A percentile compares a stretch with the other conserved stretches of the same genome.
Evolutionary conservation across 176 grass and related monocot genomes (phyloP).

Genomic region (Secale cereale): DNA sequence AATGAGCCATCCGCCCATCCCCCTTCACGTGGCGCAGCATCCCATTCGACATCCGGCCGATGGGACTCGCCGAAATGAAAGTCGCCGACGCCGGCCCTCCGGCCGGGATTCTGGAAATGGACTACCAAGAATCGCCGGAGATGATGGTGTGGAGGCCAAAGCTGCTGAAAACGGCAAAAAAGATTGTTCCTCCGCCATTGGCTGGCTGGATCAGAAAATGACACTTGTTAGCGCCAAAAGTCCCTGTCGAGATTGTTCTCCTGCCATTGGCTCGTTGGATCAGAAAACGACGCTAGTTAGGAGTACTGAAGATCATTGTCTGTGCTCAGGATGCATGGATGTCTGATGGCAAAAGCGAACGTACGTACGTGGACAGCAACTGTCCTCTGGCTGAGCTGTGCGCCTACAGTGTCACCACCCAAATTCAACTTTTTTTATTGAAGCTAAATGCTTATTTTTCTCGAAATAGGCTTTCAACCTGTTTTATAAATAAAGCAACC

Average conservation of each 20-base stretch:
- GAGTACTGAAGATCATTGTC: constrained; percentile 2
- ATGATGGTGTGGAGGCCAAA: constrained; percentile 1
- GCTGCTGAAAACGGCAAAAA: constrained; percentile 21
- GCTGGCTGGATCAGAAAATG: not conserved
- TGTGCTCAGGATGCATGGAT: not conserved
- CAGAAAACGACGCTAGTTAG: not conserved
- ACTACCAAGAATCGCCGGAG: not conserved
- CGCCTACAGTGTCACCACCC: not conserved
- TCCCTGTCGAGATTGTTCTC: constrained; percentile 14
- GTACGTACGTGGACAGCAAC: constrained; percentile 21
- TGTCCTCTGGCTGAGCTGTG: constrained; percentile 13
- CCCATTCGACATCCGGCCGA: constrained; percentile 34
- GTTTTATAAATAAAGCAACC: no score
- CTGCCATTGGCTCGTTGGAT: not conserved
- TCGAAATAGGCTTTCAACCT: no score
- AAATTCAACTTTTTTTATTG: not conserved
- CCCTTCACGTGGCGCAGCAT: constrained; percentile 43
- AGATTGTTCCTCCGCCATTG: constrained; percentile 22
- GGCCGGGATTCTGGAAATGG: not conserved
- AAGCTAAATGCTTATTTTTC: not conserved
- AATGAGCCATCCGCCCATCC: constrained; percentile 1
- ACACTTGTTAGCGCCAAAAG: not conserved
- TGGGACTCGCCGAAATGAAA: not conserved
- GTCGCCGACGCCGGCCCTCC: not conserved
- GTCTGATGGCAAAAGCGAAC: not conserved